Percentiles rank a stretch among this genome's conserved stretches.
phyloP scores from a whole-genome alignment of 2,329 filamentous ascomycete genomes.

The Aspergillus transmontanensis region DNA sequence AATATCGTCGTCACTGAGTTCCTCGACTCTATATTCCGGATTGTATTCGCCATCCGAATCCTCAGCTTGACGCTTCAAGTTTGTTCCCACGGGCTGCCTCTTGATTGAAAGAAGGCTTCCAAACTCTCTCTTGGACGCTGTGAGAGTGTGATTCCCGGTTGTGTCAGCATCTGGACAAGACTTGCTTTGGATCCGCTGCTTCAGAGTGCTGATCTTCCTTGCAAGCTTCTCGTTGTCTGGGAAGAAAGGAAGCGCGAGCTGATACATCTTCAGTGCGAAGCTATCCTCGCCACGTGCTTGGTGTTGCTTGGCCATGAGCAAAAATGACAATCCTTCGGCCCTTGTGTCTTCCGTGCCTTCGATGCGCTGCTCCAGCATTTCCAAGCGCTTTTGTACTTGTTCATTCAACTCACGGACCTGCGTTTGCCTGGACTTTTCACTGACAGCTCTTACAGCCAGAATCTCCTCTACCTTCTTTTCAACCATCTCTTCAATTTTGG shows the following conservation, averaged over 20 bases:
- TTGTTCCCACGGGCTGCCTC: constrained; percentile 27
- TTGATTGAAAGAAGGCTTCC: constrained; percentile 39
- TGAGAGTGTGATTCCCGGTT: constrained; percentile 18
- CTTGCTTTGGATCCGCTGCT: constrained; percentile 50
- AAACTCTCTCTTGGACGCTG: constrained; percentile 25
- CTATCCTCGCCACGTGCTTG: constrained; percentile 79
- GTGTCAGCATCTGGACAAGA: constrained; percentile 19
- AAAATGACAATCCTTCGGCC: constrained; percentile 78
- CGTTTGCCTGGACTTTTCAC: constrained; percentile 53
- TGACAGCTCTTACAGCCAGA: constrained; percentile 71
- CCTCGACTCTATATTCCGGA: constrained; percentile 22
- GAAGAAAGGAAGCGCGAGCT: constrained; percentile 81
- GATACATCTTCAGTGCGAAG: constrained; percentile 81
- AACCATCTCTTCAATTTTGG: constrained; percentile 86
- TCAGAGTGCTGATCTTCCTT: constrained; percentile 57
- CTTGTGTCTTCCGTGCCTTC: constrained; percentile 74
- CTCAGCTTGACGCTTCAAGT: constrained; percentile 32
- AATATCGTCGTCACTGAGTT: constrained; percentile 35
- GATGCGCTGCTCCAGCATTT: constrained; percentile 83
- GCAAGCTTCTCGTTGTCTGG: constrained; percentile 78
- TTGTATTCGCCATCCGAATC: constrained; percentile 37
- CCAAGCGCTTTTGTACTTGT: constrained; percentile 76
- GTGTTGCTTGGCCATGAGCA: constrained; percentile 90
- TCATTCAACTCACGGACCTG: constrained; percentile 65
- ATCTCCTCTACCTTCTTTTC: constrained; percentile 91